Conservation (phyloP, 805 yeast species). For the Ogataea polymorpha region DNA sequence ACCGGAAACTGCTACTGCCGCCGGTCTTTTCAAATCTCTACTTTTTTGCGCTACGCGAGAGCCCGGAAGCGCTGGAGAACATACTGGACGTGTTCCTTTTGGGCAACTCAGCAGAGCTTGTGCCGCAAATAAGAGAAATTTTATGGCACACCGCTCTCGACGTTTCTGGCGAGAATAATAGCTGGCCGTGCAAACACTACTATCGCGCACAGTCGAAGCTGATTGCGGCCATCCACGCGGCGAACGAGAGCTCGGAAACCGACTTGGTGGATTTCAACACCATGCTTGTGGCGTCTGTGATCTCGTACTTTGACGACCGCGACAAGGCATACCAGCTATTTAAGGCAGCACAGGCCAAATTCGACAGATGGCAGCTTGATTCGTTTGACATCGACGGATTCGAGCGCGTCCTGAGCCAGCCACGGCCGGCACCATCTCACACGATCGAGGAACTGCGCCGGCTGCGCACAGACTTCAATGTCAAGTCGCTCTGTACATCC, state of each 20-base stretch:
- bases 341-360: conserved; percentile 29
- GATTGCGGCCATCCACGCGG: conserved; percentile 22
- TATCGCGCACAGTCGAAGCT: conserved; percentile 26
- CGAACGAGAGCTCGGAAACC: conserved; percentile 13
- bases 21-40: conserved; percentile 29
- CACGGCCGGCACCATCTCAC: conserved; percentile 1
- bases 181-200: conserved; percentile 22
- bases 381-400: conserved; percentile 33
- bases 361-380: conserved; percentile 33
- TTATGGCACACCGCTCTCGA: conserved; percentile 32
- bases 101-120: conserved; percentile 9
- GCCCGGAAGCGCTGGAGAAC: conserved; percentile 19
- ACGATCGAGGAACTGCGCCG: conserved; percentile 18
- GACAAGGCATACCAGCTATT: conserved; percentile 24
- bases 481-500: conserved; percentile 30
- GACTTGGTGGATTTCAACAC: conserved; percentile 26
- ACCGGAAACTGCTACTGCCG: conserved; percentile 24
- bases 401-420: conserved; percentile 19
- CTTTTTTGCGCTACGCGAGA: conserved; percentile 23
- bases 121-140: conserved; percentile 28
- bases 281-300: conserved; percentile 30
- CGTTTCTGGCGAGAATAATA: conserved; percentile 26
- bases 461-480: conserved; percentile 26
- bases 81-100: conserved; percentile 20
- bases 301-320: conserved; percentile 23